Evolutionary conservation across 257 asterid species (phyloP), one percentile per base, ranked within the genome.

Genomic region (Anisodus acutangulus): DNA sequence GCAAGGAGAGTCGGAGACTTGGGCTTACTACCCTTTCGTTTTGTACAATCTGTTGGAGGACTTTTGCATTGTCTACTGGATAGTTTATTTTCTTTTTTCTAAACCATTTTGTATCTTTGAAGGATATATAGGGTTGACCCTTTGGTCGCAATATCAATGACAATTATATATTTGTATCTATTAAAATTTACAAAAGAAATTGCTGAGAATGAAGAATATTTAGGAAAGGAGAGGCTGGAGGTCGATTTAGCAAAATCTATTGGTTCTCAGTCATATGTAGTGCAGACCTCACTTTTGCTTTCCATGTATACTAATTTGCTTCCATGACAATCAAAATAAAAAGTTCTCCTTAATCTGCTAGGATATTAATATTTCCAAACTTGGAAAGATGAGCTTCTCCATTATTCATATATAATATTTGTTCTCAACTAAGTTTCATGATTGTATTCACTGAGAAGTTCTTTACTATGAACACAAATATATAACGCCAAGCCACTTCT

Each of bases 131-230:
- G 35, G 35, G 2, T 31, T 31, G 35, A 31, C 35, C 9, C 80
- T 17, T 72, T 0, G 41, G 80, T 72, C 41, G 80, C 80, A 45
- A 47, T 72, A 47, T 45, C 79, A 71, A n/a, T 9, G 5, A 45
- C 41, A 4, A 71, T 4, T 72, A n/a, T 64, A 4, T 10, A 9
- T 72, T n/a, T 31, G 35, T 45, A 45, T 71, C 41, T 72, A 31
- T 31, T 31, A 31, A 31, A 31, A 45, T 72, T 9, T 72, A 45
- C 41, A 45, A 2, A 72, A 45, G n/a, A 45, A 72, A n/a, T 47
- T 71, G 58, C 10, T 72, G 59, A 72, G 80, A 72, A 10, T 47
- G 17, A 72, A 72, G 58, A 72, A 72, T 17, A 49, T 72, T 31
- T 31, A 31, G 35, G 80, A 45, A 5, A 45, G 59, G 10, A 72